Conservation (phyloP, 495 filamentous ascomycete genomes). For the Aspergillus baeticus region DNA sequence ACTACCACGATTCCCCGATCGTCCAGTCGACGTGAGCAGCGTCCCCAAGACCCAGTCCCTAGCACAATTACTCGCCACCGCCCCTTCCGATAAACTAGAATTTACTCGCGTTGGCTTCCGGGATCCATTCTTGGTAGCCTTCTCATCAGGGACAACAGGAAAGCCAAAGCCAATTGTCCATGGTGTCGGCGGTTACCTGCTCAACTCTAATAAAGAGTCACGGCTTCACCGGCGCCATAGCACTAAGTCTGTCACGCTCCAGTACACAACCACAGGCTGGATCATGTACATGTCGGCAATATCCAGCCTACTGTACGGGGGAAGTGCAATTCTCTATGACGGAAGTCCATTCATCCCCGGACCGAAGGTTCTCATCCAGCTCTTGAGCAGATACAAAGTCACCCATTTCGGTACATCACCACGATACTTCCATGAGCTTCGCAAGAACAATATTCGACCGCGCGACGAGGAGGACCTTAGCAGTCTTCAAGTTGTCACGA, state of each 20-base stretch:
- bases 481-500: constrained; percentile 55
- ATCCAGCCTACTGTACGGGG: constrained; percentile 52
- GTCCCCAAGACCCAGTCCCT: constrained; percentile 56
- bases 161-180: constrained; percentile 77
- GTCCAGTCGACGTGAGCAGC: constrained; percentile 55
- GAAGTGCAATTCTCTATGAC: constrained; percentile 66
- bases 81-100: constrained; percentile 37
- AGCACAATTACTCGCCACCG: constrained; percentile 48
- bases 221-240: constrained; percentile 56
- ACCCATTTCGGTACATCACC: constrained; percentile 68
- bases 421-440: constrained; percentile 68
- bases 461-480: constrained; percentile 60
- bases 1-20: constrained; percentile 58
- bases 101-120: constrained; percentile 63
- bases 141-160: constrained; percentile 71
- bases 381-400: constrained; percentile 44
- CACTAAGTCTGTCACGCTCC: constrained; percentile 46
- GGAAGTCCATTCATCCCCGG: constrained; percentile 74
- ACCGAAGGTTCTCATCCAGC: constrained; percentile 53
- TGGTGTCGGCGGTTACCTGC: constrained; percentile 58
- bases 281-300: constrained; percentile 75
- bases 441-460: constrained; percentile 57
- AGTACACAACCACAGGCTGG: constrained; percentile 74
- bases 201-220: constrained; percentile 61
- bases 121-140: constrained; percentile 71